Conservation (phyloP, 805 yeast genomes). For the Candida silvatica region DNA sequence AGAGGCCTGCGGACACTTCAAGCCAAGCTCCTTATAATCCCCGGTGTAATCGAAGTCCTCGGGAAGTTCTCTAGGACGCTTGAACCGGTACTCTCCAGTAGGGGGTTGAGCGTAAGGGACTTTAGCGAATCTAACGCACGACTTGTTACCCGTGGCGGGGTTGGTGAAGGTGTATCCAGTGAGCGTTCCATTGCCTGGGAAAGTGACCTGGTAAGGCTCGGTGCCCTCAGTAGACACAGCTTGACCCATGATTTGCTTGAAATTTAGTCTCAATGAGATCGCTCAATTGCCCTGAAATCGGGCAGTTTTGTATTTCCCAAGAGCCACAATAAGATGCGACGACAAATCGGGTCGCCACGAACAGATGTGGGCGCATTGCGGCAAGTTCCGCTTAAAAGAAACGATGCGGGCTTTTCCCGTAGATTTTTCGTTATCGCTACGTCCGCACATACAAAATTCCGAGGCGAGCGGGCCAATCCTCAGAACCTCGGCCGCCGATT, state of each 20-base stretch:
- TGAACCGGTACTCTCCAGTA: conserved; percentile 24
- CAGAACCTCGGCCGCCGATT: too few relatives aligned
- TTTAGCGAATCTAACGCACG: conserved; percentile 20
- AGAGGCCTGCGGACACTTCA: conserved; percentile 30
- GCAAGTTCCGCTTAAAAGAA: too few relatives aligned
- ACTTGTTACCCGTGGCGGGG: conserved; percentile 9
- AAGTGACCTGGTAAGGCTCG: conserved; percentile 9
- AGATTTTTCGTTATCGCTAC: too few relatives aligned
- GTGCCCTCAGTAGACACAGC: conserved; percentile 12
- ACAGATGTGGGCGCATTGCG: too few relatives aligned
- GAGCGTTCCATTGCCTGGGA: conserved; percentile 20
- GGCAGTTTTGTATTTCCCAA: too few relatives aligned
- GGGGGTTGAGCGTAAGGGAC: conserved; percentile 29
- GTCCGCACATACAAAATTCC: too few relatives aligned
- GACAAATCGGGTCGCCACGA: too few relatives aligned
- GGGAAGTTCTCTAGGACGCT: conserved; percentile 22
- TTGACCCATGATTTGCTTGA: not conserved
- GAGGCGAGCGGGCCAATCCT: too few relatives aligned
- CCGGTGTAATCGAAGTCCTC: conserved; percentile 29
- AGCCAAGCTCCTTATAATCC: conserved; percentile 26
- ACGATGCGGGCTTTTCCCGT: too few relatives aligned
- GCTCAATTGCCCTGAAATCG: too few relatives aligned
- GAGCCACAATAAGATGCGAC: too few relatives aligned
- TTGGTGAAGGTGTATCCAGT: conserved; percentile 19
- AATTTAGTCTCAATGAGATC: too few relatives aligned